Evolutionary conservation across 768 basidiomycete species (phyloP), one percentile per base, ranked within the genome.

Genomic region (Cystobasidiopsis lactophilus): DNA sequence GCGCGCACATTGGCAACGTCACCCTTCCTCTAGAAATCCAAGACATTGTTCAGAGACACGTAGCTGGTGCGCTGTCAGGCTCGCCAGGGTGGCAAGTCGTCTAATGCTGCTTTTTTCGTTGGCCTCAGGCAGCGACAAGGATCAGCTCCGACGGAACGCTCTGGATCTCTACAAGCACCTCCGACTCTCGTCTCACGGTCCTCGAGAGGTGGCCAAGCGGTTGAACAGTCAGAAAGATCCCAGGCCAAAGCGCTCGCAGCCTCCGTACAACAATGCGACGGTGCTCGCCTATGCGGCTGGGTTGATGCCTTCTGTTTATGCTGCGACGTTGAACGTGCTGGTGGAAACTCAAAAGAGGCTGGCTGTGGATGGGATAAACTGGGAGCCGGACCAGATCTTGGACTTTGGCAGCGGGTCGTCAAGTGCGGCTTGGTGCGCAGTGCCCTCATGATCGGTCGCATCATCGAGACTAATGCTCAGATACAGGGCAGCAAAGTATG

Each of bases 321-420:
- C 83, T 43, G 83, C 78, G 2, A 80, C 86, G 48, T 72, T 69
- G 46, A 70, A 79, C n/a, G 82, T 88, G 4, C 67, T 89, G 18
- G 69, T 74, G 44, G 78, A 84, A 57, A 59, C 77, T 35, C 78
- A 74, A 55, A 72, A 68, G 45, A 71, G 85, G 51, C 59, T 85
- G 35, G 78, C 75, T n/a, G 64, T 55, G 5, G 31, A 30, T 16
- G 51, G 21, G 71, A 5, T 70, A 71, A n/a, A 82, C 74, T 51
- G 69, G 77, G 26, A 72, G 14, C 61, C 62, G 1, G 56, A 58
- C 13, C 53, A 69, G 31, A 69, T 91, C 11, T 69, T 85, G 39
- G 85, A 91, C 60, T 89, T 82, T 79, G 85, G 86, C 11, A 73
- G 79, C 50, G 85, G 77, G 9, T 77, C 79, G 0, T 85, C 84